Evolutionary conservation across 352 stramenopile genomes (phyloP).

Genomic region (Phytophthora parvispora): DNA sequence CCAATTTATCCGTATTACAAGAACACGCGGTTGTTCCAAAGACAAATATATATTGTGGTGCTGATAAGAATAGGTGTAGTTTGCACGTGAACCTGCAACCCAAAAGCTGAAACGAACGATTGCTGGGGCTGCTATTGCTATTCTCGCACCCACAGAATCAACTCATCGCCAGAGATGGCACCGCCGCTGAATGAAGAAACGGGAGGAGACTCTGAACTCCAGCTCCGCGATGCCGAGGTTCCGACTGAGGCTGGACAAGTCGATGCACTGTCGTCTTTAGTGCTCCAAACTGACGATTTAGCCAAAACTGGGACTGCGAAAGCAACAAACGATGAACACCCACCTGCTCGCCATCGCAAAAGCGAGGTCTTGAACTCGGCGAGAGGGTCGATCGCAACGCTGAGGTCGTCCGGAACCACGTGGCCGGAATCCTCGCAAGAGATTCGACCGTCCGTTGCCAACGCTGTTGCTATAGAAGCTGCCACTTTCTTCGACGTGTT

Average conservation of each 20-base stretch:
- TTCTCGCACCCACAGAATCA: no score
- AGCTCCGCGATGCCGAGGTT: background rate
- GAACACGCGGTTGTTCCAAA: no score
- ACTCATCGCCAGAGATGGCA: background rate
- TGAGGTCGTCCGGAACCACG: background rate
- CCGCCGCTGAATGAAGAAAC: background rate
- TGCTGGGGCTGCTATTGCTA: no score
- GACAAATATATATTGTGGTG: no score
- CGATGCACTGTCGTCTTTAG: background rate
- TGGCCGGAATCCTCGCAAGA: background rate
- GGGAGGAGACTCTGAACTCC: background rate
- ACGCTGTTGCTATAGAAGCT: background rate
- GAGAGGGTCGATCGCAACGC: background rate
- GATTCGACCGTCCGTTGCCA: background rate
- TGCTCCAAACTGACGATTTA: conserved; percentile 1
- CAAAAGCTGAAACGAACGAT: no score
- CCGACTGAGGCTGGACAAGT: background rate
- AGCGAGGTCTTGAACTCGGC: background rate
- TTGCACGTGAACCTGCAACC: no score
- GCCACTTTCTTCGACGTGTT: conserved; percentile 36
- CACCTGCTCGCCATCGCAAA: background rate
- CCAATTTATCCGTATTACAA: no score
- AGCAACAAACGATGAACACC: background rate
- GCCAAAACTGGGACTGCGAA: background rate
- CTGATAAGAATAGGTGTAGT: no score